Base-by-base conservation (phyloP, 495 filamentous ascomycete species). In the Aspergillus incahuasiensis region DNA sequence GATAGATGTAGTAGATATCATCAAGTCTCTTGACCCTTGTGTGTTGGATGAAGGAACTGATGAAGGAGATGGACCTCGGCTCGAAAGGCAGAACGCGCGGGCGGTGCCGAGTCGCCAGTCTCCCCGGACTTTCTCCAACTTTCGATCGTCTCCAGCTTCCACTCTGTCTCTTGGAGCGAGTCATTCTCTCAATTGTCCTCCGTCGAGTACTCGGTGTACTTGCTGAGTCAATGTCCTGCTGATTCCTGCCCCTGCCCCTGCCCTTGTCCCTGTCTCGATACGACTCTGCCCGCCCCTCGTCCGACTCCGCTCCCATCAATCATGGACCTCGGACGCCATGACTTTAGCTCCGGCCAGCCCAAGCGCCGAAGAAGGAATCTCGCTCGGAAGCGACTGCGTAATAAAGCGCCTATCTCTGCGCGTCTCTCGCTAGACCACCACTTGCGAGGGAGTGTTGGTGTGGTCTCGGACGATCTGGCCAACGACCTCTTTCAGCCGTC, bases 401-500 rank as follows among this genome's bases (percentile, higher is more conserved):
- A 85, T 48, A 78, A 74, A 56, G 71, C 76, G 19, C 78, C 86
- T 13, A 74, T 85, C 11, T 77, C 83, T 35, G 85, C 83, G 11
- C 77, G 78, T 25, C 67, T 97, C n/a, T 66, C 80, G 24, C 77
- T 92, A 32, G 90, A 95, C 63, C 85, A 88, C 63, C 86, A 91
- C 70, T 75, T 95, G 60, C 90, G 86, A 72, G 90, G 88, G n/a
- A 90, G 95, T 58, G 82, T 91, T 28, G 94, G 90, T 44, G 82
- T 94, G 42, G 66, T 98, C 48, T 95, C 92, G 16, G 87, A 92
- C 61, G 89, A 95, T 67, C 78, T 98, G 32, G 90, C 88, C 55
- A 76, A 78, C 25, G 87, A 95, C 65, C 79, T 97, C 41, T 95
- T 95, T 64, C 88, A 85, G 21, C 77, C 80, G 15, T 59, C 74